These are phyloP conservation scores for Cucumis hystrix DNA, from an alignment of 306 rosid genomes.

Conservation along the genomic window DNA sequence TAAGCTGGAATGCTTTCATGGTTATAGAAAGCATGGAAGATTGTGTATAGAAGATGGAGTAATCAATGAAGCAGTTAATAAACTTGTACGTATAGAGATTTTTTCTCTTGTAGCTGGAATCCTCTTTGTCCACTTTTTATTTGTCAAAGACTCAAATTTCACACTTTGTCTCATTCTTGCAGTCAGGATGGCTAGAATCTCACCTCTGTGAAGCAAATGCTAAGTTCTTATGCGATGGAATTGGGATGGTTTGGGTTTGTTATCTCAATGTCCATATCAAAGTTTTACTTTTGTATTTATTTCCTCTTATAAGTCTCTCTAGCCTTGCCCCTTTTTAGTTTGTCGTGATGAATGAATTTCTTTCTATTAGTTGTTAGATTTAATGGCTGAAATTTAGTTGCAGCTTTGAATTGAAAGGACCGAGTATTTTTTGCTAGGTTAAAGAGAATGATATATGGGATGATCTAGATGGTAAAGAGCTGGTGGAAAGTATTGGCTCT, in stretches of 20 bases:
- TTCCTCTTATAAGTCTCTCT: neutral
- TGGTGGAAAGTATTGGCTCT: slow-evolving; percentile 18
- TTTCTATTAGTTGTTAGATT: neutral
- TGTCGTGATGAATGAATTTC: neutral
- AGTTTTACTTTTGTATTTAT: neutral
- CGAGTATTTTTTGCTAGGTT: slow-evolving; percentile 28
- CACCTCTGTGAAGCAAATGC: slow-evolving; percentile 58
- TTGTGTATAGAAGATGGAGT: slow-evolving; percentile 73
- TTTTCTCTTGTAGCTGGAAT: neutral
- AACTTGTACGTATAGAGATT: slow-evolving; percentile 40
- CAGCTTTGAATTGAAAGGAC: neutral
- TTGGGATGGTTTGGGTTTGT: slow-evolving; percentile 69
- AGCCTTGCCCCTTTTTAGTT: neutral
- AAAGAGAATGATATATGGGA: slow-evolving; percentile 46
- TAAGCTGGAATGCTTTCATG: slow-evolving; percentile 49
- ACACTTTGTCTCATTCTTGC: slow-evolving; percentile 7
- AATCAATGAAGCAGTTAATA: slow-evolving; percentile 52
- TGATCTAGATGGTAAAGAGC: slow-evolving; percentile 24
- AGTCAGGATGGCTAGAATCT: slow-evolving; percentile 42
- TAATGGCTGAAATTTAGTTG: neutral
- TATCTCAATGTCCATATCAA: slow-evolving; percentile 1
- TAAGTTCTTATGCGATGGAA: slow-evolving; percentile 50
- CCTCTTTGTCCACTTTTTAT: neutral
- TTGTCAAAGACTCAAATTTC: neutral
- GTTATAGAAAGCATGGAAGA: slow-evolving; percentile 50